Percentiles rank a stretch among this genome's conserved stretches.
These are phyloP conservation scores for Rhodotorula taiwanensis DNA, from an alignment of 768 basidiomycete genomes.

Conservation along the genomic window DNA sequence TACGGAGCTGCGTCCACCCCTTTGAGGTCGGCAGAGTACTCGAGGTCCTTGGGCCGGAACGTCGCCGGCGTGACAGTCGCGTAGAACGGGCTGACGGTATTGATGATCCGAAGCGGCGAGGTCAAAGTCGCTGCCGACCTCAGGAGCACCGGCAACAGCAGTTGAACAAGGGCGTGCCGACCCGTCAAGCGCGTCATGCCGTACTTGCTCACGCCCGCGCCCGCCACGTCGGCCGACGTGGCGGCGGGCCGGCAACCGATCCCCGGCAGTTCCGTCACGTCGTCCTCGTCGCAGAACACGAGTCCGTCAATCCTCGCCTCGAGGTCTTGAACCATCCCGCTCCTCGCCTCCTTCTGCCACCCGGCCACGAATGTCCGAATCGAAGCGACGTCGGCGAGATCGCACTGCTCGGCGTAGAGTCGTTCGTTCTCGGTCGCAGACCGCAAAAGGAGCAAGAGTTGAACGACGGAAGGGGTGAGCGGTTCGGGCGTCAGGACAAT, in stretches of 20 bases:
- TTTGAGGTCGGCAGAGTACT: constrained; percentile 37
- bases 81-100: constrained; percentile 81
- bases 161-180: constrained; percentile 31
- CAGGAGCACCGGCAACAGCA: constrained; percentile 29
- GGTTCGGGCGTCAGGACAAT: constrained; percentile 60
- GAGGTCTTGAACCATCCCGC: constrained; percentile 34
- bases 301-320: constrained; percentile 68
- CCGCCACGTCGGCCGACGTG: background rate
- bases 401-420: constrained; percentile 72
- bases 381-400: constrained; percentile 60
- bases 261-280: constrained; percentile 55
- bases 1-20: constrained; percentile 14
- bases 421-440: constrained; percentile 64
- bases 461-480: constrained; percentile 51
- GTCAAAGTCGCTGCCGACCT: constrained; percentile 20
- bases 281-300: constrained; percentile 60
- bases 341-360: constrained; percentile 56
- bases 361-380: constrained; percentile 58
- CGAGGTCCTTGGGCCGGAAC: constrained; percentile 39
- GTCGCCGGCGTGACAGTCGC: constrained; percentile 61
- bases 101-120: constrained; percentile 65
- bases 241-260: constrained; percentile 39
- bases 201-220: background rate
- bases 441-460: constrained; percentile 62
- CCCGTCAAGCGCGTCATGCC: constrained; percentile 13